These are phyloP conservation scores for Solanum clarkiae DNA, from an alignment of 257 asterid genomes.

Conservation along the genomic window DNA sequence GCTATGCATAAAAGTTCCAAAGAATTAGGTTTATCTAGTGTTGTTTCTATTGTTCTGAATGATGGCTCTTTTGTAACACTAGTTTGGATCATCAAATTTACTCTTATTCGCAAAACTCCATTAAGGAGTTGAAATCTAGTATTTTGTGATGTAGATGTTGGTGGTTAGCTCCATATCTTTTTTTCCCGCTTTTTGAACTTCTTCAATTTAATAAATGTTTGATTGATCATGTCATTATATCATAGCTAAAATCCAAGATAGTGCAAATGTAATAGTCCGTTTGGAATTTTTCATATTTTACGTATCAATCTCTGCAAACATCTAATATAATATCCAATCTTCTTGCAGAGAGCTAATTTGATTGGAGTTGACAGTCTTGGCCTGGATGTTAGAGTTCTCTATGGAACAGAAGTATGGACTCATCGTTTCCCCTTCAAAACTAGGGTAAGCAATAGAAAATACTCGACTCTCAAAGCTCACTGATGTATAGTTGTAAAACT, in stretches of 20 bases:
- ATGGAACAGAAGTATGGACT: slow-evolving; percentile 56
- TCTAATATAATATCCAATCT: neutral
- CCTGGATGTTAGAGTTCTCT: slow-evolving; percentile 58
- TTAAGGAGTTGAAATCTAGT: neutral
- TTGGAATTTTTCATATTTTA: neutral
- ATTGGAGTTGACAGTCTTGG: slow-evolving; percentile 82
- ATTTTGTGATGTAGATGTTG: neutral
- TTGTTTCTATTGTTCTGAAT: neutral
- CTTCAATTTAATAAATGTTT: neutral
- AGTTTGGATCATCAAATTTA: neutral
- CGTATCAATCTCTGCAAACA: neutral
- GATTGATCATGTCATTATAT: neutral
- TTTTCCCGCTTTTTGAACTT: neutral
- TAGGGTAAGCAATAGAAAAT: slow-evolving; percentile 30
- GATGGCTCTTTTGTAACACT: neutral
- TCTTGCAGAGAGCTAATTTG: slow-evolving; percentile 45
- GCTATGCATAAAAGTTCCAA: neutral
- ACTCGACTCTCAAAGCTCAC: neutral
- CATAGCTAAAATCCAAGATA: neutral
- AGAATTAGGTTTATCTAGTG: neutral
- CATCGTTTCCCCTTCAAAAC: slow-evolving; percentile 69
- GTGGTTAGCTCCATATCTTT: neutral
- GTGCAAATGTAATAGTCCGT: neutral
- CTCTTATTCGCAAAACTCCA: neutral
- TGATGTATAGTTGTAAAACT: neutral